Evolutionary conservation across 495 filamentous ascomycete genomes (phyloP).

Genomic region (Delitschia confertaspora): DNA sequence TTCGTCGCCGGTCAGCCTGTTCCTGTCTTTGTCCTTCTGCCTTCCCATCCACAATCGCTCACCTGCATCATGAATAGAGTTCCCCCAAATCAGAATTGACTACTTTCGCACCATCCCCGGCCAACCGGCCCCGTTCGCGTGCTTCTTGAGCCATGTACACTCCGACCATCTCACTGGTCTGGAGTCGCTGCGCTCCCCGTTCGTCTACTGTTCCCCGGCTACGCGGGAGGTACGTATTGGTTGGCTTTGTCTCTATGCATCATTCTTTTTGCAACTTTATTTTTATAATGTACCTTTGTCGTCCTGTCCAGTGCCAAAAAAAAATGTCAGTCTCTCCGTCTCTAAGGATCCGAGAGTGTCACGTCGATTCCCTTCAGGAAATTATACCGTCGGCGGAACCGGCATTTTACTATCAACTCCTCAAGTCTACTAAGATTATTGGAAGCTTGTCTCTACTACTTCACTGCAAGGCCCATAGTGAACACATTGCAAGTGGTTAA

Average conservation of each 20-base stretch:
- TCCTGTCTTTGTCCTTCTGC: constrained; percentile 5
- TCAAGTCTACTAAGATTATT: too few species aligned
- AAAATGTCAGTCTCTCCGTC: too few species aligned
- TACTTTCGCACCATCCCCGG: constrained; percentile 61
- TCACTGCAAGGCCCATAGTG: too few species aligned
- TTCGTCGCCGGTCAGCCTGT: constrained; percentile 46
- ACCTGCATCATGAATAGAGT: constrained; percentile 41
- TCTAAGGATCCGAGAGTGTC: too few species aligned
- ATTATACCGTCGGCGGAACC: too few species aligned
- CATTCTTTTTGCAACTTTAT: not conserved
- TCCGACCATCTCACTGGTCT: constrained; percentile 83
- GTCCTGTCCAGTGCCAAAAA: too few species aligned
- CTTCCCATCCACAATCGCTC: not conserved
- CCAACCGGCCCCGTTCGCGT: constrained; percentile 60
- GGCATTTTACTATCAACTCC: too few species aligned
- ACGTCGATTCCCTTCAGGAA: too few species aligned
- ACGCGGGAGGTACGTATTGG: constrained; percentile 57
- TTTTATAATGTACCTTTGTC: too few species aligned
- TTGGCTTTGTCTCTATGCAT: not conserved
- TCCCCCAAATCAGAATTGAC: constrained; percentile 71
- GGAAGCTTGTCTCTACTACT: too few species aligned
- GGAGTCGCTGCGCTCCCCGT: constrained; percentile 64
- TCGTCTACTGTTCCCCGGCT: constrained; percentile 82
- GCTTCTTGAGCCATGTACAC: constrained; percentile 89
- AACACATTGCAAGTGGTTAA: too few species aligned